phyloP scores from a whole-genome alignment of 306 rosid genomes.

The Sicyos edulis region DNA sequence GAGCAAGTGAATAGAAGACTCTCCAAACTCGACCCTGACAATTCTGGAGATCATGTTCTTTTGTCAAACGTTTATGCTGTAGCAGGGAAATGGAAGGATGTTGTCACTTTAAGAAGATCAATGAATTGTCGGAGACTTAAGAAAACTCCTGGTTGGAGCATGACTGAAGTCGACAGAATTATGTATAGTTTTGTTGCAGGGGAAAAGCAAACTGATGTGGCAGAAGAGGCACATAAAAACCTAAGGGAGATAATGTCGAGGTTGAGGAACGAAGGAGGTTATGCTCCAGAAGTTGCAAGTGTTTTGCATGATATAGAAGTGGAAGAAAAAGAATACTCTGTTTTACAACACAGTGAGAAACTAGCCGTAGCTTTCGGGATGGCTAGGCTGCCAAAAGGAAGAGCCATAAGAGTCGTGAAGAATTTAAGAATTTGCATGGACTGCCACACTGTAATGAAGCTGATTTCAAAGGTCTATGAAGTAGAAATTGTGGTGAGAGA shows the following conservation, averaged over 20 bases:
- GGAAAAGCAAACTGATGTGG: constrained; percentile 45
- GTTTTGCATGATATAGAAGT: constrained; percentile 78
- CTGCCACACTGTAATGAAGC: constrained; percentile 76
- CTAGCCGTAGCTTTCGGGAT: constrained; percentile 84
- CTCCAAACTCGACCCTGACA: constrained; percentile 57
- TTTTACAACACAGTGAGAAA: constrained; percentile 74
- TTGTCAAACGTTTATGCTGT: constrained; percentile 69
- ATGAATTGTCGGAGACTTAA: constrained; percentile 50
- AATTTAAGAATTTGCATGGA: constrained; percentile 74
- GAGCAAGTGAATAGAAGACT: constrained; percentile 63
- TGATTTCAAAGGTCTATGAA: constrained; percentile 58
- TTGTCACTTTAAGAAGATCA: constrained; percentile 54
- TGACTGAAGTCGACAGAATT: constrained; percentile 67
- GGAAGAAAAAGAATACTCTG: constrained; percentile 76
- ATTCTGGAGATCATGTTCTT: constrained; percentile 71
- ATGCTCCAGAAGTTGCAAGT: constrained; percentile 49
- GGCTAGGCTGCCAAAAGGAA: constrained; percentile 47
- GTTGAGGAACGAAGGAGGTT: constrained; percentile 51
- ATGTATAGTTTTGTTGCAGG: constrained; percentile 65
- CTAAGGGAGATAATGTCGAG: constrained; percentile 59
- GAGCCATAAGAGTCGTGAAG: constrained; percentile 59
- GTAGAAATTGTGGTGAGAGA: constrained; percentile 69
- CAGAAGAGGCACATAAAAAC: constrained; percentile 58
- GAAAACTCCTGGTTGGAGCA: constrained; percentile 77
- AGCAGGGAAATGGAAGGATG: constrained; percentile 81